Conservation (phyloP, 2,329 filamentous ascomycete genomes). For the Pseudogymnoascus sp. region DNA sequence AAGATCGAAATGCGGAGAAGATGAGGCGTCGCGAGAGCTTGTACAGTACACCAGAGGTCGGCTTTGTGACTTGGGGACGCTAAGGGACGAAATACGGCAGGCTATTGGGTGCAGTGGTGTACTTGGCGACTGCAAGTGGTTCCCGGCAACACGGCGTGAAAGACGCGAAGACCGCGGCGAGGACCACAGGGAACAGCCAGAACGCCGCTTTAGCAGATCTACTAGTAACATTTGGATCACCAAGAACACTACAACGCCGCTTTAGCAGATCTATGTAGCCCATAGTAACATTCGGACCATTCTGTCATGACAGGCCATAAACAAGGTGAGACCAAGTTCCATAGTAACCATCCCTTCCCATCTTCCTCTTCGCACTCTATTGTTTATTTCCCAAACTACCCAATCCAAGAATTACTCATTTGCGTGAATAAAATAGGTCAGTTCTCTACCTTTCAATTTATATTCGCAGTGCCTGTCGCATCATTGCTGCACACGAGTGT, state of each 20-base stretch:
- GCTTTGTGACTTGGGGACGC: neutral
- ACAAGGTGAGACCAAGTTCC: conserved; percentile 3
- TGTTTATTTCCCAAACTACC: neutral
- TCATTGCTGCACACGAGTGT: neutral
- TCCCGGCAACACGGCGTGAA: neutral
- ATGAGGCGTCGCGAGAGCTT: conserved; percentile 3
- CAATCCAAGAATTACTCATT: neutral
- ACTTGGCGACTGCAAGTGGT: neutral
- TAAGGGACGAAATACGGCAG: neutral
- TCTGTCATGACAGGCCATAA: neutral
- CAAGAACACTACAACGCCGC: neutral
- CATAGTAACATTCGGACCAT: neutral
- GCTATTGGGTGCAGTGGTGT: neutral
- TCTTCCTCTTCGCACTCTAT: neutral
- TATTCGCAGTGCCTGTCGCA: neutral
- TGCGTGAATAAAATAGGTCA: neutral
- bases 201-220: neutral
- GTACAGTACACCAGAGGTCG: neutral
- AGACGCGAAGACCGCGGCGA: neutral
- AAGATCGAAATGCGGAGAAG: conserved; percentile 9
- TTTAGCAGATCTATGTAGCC: neutral
- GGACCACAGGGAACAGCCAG: neutral
- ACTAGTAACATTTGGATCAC: neutral
- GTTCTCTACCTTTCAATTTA: neutral
- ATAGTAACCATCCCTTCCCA: neutral